Evolutionary conservation across 768 basidiomycete genomes (phyloP).

Genomic region (Lyophyllum semitale): DNA sequence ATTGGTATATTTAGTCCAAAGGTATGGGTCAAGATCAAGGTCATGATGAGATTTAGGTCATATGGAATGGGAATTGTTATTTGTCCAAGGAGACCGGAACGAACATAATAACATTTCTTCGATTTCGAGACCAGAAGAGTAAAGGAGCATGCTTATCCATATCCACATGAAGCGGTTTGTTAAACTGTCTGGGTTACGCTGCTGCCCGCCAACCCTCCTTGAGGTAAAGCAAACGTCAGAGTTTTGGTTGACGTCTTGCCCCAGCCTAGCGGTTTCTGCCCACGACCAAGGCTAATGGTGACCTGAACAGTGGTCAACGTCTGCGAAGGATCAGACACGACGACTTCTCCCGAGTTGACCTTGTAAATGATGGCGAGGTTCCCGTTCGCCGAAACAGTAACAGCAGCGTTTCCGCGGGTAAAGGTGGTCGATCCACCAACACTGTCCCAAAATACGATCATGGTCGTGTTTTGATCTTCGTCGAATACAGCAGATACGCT

Average conservation of each 20-base stretch:
- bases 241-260: conserved; percentile 25
- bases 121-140: no score
- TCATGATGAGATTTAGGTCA: no score
- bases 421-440: conserved; percentile 46
- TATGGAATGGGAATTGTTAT: no score
- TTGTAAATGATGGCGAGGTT: conserved; percentile 48
- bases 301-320: conserved; percentile 37
- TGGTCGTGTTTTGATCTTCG: conserved; percentile 35
- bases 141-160: no score
- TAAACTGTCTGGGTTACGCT: conserved; percentile 35
- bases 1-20: no score
- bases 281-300: conserved; percentile 31
- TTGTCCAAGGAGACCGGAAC: no score
- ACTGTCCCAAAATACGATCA: conserved; percentile 60
- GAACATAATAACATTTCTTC: no score
- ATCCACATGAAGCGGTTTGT: background rate
- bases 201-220: conserved; percentile 50
- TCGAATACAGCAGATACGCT: conserved; percentile 55
- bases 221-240: conserved; percentile 43
- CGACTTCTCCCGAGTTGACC: conserved; percentile 42
- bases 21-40: no score
- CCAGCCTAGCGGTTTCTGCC: conserved; percentile 28
- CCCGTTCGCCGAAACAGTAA: conserved; percentile 37
- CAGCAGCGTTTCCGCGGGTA: conserved; percentile 20
- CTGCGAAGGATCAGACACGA: conserved; percentile 71